Percentiles rank a stretch among this genome's conserved stretches.
Conservation (phyloP, 441 rosid species). For the Syzygium syzygioides region DNA sequence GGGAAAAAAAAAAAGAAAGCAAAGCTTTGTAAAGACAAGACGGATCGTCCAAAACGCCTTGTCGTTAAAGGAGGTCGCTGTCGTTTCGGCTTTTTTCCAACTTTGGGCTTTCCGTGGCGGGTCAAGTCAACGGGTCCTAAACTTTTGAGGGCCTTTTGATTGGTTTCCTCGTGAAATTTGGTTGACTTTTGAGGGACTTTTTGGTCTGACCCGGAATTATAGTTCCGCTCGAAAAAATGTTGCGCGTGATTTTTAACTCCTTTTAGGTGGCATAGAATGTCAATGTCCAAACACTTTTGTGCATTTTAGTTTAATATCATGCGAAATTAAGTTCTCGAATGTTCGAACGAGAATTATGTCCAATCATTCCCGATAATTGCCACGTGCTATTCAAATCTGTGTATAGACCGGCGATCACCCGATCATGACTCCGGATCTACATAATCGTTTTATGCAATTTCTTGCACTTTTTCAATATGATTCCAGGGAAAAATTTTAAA, state of each 20-base stretch:
- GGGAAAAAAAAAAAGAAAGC: neutral
- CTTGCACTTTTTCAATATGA: neutral
- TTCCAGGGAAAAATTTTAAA: neutral
- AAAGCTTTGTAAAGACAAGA: neutral
- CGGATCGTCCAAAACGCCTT: neutral
- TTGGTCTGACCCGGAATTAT: neutral
- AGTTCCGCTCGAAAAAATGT: neutral
- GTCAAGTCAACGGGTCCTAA: neutral
- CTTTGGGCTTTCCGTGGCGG: neutral
- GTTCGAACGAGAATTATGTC: neutral
- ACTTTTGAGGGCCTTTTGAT: neutral
- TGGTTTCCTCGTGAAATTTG: neutral
- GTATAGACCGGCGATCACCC: neutral
- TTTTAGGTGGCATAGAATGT: neutral
- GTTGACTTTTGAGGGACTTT: neutral
- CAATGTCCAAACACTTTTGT: neutral
- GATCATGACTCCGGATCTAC: neutral
- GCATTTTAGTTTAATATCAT: neutral
- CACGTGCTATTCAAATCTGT: neutral
- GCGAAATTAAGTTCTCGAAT: fast-evolving
- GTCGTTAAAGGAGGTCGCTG: neutral
- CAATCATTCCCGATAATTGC: fast-evolving
- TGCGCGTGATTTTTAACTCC: neutral
- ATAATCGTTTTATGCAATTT: neutral
- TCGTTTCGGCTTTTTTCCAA: neutral